phyloP scores from a whole-genome alignment of 2,329 filamentous ascomycete genomes.

The Claviceps paspali region DNA sequence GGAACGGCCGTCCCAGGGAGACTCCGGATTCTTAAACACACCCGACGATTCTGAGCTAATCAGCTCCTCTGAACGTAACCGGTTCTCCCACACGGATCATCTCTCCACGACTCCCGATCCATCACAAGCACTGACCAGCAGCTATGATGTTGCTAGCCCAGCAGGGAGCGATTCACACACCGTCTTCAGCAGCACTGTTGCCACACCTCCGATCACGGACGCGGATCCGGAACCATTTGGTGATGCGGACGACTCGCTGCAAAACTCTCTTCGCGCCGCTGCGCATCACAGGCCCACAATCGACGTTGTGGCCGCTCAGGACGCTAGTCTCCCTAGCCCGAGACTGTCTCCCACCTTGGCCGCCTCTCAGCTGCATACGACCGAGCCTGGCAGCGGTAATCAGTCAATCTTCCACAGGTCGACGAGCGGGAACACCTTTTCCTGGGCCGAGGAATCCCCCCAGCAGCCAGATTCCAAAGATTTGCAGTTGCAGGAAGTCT shows the following conservation, averaged over 20 bases:
- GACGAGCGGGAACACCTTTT: conserved; percentile 13
- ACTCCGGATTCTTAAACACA: conserved; percentile 31
- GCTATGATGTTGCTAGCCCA: conserved; percentile 35
- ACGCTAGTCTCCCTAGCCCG: conserved; percentile 87
- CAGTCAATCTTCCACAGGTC: conserved; percentile 18
- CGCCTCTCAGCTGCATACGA: conserved; percentile 39
- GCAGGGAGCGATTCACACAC: conserved; percentile 40
- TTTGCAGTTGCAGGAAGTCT: conserved; percentile 6
- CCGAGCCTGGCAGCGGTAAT: conserved; percentile 29
- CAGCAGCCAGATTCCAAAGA: conserved; percentile 13
- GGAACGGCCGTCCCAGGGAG: conserved; percentile 12
- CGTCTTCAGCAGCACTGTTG: conserved; percentile 47
- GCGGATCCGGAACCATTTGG: conserved; percentile 49
- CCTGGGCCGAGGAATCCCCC: conserved; percentile 26
- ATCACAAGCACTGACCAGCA: conserved; percentile 17
- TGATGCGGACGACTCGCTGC: conserved; percentile 34
- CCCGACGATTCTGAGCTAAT: conserved; percentile 40
- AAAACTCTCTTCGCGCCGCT: conserved; percentile 29
- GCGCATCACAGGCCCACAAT: conserved; percentile 38
- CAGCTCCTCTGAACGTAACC: conserved; percentile 19
- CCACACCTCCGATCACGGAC: conserved; percentile 63
- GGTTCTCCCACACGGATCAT: conserved; percentile 26
- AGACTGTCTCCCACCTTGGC: conserved; percentile 84
- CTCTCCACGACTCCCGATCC: conserved; percentile 30
- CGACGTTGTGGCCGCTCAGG: conserved; percentile 60